A percentile compares a stretch with the other conserved stretches of the same genome.
phyloP scores from a whole-genome alignment of 306 rosid species.

The Dicorynia guianensis region DNA sequence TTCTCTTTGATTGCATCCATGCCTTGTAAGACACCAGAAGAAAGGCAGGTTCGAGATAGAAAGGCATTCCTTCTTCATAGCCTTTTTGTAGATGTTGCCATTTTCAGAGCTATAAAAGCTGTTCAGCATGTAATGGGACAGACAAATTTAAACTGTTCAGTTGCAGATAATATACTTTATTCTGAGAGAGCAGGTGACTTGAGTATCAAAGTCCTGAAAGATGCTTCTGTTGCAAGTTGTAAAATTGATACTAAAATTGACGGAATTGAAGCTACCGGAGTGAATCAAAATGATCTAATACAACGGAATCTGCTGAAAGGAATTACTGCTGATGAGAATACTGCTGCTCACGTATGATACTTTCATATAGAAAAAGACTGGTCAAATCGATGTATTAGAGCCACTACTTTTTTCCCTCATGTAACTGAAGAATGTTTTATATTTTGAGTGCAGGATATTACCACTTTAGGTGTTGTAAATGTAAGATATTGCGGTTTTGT shows the following conservation, averaged over 20 bases:
- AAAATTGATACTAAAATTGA: conserved; percentile 81
- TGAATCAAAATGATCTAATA: conserved; percentile 54
- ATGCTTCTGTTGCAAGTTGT: conserved; percentile 66
- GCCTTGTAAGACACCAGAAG: conserved; percentile 83
- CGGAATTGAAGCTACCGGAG: conserved; percentile 68
- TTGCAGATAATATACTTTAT: conserved; percentile 46
- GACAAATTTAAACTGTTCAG: conserved; percentile 34
- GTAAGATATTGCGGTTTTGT: conserved; percentile 73
- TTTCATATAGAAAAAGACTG: conserved; percentile 21
- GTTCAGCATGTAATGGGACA: conserved; percentile 58
- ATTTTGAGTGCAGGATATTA: conserved; percentile 65
- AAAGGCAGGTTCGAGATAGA: conserved; percentile 77
- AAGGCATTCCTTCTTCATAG: conserved; percentile 76
- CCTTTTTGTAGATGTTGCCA: conserved; percentile 76
- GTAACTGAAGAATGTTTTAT: conserved; percentile 26
- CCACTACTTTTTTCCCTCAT: conserved; percentile 26
- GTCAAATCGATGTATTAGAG: conserved; percentile 8
- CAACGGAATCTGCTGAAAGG: conserved; percentile 74
- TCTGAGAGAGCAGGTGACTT: conserved; percentile 63
- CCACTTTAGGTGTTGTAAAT: conserved; percentile 69
- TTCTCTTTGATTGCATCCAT: conserved; percentile 70
- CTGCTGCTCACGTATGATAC: conserved; percentile 75
- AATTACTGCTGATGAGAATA: conserved; percentile 84
- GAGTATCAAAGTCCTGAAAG: conserved; percentile 63
- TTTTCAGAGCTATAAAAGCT: conserved; percentile 68